Base-by-base conservation (phyloP, 139 green algal genomes). In the Asterochloris sp. region DNA sequence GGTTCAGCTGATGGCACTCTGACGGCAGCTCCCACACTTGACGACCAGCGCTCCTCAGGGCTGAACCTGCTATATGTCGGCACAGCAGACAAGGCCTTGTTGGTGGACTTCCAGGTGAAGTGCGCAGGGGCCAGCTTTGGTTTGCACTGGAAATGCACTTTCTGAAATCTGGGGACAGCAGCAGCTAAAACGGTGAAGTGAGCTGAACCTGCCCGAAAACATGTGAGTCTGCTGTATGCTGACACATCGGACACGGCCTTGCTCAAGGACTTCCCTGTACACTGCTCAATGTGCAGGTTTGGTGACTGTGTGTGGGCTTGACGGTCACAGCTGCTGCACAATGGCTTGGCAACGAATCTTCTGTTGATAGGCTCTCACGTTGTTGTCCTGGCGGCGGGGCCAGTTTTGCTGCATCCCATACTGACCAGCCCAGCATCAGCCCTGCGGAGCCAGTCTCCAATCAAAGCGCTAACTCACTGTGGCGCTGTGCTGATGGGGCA, bases 21-120 rank as follows among this genome's bases (percentile, higher is more conserved):
- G 19, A 23, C 80, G 81, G 14, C 76, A 76, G 38, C 69, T 78
- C 81, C 78, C 78, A 79, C 21, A 27, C 24, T 54, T 26, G 62
- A 47, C 12, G 17, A 82, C 26, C 38, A 26, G 24, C 81, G 85
- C 47, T 27, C 10, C 27, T 54, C 69, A 13, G 21, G 75, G 0
- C 73, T 95, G 62, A 85, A 66, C 12, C 38, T 95, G 27, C 76
- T 94, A 27, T 92, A 93, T 79, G 93, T 92, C 10, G 85, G 89
- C 68, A 92, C 86, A 13, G 76, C 74, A n/a, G 75, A 85, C 0
- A 64, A 85, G 13, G 78, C 87, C 13, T 64, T 93, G 11, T 91
- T 95, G 86, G 74, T 96, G 27, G 93, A 97, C 69, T 89, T 86
- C 26, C 74, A 87, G 85, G 90, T 92, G 66, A 63, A 10, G 9